Evolutionary conservation across 129 eudicot species (phyloP), one percentile per base, ranked within the genome.

Genomic region (Chrysanthemum makinoi): DNA sequence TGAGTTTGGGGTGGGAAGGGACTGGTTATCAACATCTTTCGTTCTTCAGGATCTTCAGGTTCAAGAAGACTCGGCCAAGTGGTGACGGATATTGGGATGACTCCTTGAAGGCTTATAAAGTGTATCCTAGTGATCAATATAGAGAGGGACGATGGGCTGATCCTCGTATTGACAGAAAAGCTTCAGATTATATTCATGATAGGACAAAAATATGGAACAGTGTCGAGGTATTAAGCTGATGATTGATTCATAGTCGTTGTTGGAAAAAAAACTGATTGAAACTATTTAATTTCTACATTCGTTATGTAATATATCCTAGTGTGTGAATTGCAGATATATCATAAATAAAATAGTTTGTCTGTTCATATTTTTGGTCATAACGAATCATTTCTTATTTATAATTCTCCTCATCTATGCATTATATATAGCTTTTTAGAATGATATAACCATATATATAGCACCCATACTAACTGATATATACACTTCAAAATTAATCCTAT

Each of bases 41-140:
- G 17, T 20, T 51, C 46, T 66, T 79, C 6, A 62, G 83, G 17
- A 20, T 79, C 15, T 79, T 79, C 59, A 73, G 67, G 48, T 3
- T 5, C 10, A 73, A 59, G 70, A 79, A 72, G 83, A 73, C 75
- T 24, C 65, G 61, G 13, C 33, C 19, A 73, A 69, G 35, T 14
- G 79, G 19, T 10, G 77, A 71, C 0, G 79, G 72, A 47, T n/a
- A 12, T n/a, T 72, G 75, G 75, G 83, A 79, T 11, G 83, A 79
- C 73, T 66, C 83, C 15, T 49, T 79, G 57, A 79, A 73, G 62
- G 82, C 82, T 24, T 69, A 77, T 66, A 77, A 70, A 77, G 81
- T 77, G 66, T 77, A 62, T 52, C 82, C 82, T 14, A 79, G 83
- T 51, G 83, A 79, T 63, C 68, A 63, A 73, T 79, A 72, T 26